phyloP scores from a whole-genome alignment of 192 early-diverging fungal genomes.

The Obelidium mucronatum region DNA sequence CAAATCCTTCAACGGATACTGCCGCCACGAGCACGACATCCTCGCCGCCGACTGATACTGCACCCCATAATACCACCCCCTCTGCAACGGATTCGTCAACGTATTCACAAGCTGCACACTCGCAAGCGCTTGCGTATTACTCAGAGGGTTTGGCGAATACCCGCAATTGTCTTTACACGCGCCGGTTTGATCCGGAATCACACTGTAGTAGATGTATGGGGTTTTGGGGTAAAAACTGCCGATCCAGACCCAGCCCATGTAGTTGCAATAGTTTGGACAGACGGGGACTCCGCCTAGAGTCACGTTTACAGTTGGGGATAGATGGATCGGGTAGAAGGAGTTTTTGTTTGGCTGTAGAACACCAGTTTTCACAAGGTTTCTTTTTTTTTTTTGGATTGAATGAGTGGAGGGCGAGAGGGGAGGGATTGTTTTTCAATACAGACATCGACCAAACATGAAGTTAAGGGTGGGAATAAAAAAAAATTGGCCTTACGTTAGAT shows the following conservation, averaged over 20 bases:
- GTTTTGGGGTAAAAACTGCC: not conserved
- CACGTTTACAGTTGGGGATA: not conserved
- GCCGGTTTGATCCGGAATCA: slow-evolving; percentile 42
- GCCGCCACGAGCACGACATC: not conserved
- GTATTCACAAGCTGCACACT: slow-evolving; percentile 33
- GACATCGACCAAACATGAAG: too few species aligned
- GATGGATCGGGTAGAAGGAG: slow-evolving; percentile 20
- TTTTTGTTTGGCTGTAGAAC: slow-evolving; percentile 8
- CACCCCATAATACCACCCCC: not conserved
- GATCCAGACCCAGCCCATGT: not conserved
- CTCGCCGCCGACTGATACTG: not conserved
- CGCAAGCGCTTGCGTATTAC: slow-evolving; percentile 27
- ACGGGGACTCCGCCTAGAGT: not conserved
- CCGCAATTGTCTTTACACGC: slow-evolving; percentile 32
- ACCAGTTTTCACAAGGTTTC: not conserved
- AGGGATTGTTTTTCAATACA: too few species aligned
- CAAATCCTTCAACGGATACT: not conserved
- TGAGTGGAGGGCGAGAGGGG: not conserved
- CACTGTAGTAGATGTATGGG: slow-evolving; percentile 37
- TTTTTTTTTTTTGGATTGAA: not conserved
- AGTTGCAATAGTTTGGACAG: not conserved
- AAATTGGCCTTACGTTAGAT: slow-evolving; percentile 5
- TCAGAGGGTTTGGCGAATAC: slow-evolving; percentile 2
- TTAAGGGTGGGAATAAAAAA: slow-evolving; percentile 14
- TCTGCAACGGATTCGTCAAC: slow-evolving; percentile 23